Conservation (phyloP, 495 filamentous ascomycete genomes). For the Neurospora sp. region DNA sequence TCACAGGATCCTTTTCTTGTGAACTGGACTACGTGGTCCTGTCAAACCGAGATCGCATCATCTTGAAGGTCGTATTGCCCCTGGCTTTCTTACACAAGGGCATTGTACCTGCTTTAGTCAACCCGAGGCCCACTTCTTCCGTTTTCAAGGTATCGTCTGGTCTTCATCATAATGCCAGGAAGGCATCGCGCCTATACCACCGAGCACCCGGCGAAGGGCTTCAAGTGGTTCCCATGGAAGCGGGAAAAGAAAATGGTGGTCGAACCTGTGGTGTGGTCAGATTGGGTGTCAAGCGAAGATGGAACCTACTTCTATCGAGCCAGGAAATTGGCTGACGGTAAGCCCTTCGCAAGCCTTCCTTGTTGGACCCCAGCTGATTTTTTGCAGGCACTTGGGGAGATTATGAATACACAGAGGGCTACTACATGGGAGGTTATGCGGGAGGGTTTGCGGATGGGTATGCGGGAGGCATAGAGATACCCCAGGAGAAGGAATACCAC, state of each 20-base stretch:
- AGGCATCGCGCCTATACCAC: neutral
- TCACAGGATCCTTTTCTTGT: neutral
- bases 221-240: neutral
- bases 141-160: neutral
- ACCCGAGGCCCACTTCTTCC: neutral
- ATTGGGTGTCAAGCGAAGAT: neutral
- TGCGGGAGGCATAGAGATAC: neutral
- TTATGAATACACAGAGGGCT: neutral
- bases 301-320: neutral
- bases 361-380: neutral
- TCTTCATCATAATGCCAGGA: neutral
- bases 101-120: neutral
- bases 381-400: neutral
- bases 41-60: neutral
- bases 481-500: neutral
- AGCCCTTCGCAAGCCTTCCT: neutral
- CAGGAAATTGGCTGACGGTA: neutral
- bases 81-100: neutral
- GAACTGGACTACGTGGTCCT: neutral
- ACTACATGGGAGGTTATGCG: neutral
- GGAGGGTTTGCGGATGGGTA: neutral
- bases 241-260: neutral
- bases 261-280: neutral
- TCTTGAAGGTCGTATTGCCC: neutral
- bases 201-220: neutral